A percentile compares a stretch with the other conserved stretches of the same genome.
Conservation (phyloP, 1,284 basidiomycete species). For the Hypsizygus ulmarius region DNA sequence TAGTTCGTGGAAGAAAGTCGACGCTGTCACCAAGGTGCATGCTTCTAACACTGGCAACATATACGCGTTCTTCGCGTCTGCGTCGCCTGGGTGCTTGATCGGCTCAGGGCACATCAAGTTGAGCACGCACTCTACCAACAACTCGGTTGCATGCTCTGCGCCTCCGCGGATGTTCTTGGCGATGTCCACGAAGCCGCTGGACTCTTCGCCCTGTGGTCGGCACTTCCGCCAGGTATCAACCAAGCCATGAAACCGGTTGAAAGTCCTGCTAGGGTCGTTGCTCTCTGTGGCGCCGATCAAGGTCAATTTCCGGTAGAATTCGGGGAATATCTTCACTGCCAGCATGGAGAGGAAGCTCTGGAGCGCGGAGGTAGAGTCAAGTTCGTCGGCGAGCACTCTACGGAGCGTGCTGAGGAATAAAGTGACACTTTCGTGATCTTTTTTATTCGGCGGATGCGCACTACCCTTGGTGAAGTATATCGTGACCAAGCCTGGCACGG, state of each 20-base stretch:
- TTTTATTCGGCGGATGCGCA: slow-evolving; percentile 7
- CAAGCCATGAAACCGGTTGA: slow-evolving; percentile 7
- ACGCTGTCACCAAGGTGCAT: slow-evolving; percentile 11
- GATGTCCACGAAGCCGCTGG: slow-evolving; percentile 4
- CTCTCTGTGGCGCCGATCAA: slow-evolving; percentile 5
- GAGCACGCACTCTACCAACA: not conserved
- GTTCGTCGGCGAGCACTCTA: slow-evolving; percentile 5
- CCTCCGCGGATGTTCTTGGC: not conserved
- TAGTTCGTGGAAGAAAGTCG: slow-evolving; percentile 9
- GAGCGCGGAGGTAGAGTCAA: not conserved
- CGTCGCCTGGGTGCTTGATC: not conserved
- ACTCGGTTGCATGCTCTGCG: not conserved
- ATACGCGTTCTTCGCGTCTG: slow-evolving; percentile 2
- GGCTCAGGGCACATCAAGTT: not conserved
- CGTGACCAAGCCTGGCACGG: slow-evolving; percentile 7
- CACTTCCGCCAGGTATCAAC: slow-evolving; percentile 10
- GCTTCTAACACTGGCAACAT: slow-evolving; percentile 2
- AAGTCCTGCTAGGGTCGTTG: slow-evolving; percentile 4
- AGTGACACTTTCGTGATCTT: slow-evolving; percentile 9
- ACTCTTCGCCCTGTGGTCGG: slow-evolving; percentile 13
- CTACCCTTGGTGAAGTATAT: slow-evolving; percentile 13
- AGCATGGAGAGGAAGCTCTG: slow-evolving; percentile 8
- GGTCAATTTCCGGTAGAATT: slow-evolving; percentile 12
- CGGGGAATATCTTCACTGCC: slow-evolving; percentile 8
- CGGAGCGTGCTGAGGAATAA: slow-evolving; percentile 12